phyloP scores from a whole-genome alignment of 495 filamentous ascomycete genomes.

The Tuber melanosporum region DNA sequence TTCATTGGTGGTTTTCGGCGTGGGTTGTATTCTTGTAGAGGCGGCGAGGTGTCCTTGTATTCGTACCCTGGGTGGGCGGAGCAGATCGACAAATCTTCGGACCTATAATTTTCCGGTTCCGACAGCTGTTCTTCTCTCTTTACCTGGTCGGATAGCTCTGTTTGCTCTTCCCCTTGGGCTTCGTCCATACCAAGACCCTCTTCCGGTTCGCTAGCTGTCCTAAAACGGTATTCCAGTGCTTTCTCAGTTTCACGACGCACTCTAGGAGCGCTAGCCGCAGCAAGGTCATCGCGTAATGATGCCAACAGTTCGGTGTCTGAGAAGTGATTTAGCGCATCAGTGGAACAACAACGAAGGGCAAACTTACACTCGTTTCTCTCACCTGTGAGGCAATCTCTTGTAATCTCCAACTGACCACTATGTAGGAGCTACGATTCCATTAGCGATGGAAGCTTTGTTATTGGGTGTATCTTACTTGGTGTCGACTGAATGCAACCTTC shows the following conservation, averaged over 20 bases:
- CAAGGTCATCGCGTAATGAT: conserved; percentile 25
- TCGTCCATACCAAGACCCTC: conserved; percentile 5
- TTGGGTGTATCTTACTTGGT: conserved; percentile 17
- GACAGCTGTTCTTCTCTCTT: background rate
- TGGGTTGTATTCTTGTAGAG: conserved; percentile 5
- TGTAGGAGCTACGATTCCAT: conserved; percentile 17
- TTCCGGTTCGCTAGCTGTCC: conserved; percentile 2
- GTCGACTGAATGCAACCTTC: conserved; percentile 24
- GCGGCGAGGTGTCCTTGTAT: conserved; percentile 9
- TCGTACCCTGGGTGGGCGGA: conserved; percentile 10
- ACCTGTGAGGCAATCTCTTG: conserved; percentile 9
- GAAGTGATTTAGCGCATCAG: background rate
- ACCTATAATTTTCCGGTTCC: background rate
- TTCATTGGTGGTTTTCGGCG: conserved; percentile 16
- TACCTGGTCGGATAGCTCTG: background rate
- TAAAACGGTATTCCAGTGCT: conserved; percentile 7
- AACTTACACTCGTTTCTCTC: conserved; percentile 27
- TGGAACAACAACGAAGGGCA: background rate
- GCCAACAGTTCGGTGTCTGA: conserved; percentile 29
- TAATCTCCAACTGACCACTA: conserved; percentile 18
- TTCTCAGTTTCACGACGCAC: conserved; percentile 10
- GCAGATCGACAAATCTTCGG: background rate
- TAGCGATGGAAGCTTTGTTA: conserved; percentile 6
- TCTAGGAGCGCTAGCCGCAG: conserved; percentile 15
- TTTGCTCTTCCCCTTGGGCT: background rate